Evolutionary conservation across 176 grass and related monocot genomes (phyloP), one percentile per base, ranked within the genome.

Genomic region (Cenchrus americanus): DNA sequence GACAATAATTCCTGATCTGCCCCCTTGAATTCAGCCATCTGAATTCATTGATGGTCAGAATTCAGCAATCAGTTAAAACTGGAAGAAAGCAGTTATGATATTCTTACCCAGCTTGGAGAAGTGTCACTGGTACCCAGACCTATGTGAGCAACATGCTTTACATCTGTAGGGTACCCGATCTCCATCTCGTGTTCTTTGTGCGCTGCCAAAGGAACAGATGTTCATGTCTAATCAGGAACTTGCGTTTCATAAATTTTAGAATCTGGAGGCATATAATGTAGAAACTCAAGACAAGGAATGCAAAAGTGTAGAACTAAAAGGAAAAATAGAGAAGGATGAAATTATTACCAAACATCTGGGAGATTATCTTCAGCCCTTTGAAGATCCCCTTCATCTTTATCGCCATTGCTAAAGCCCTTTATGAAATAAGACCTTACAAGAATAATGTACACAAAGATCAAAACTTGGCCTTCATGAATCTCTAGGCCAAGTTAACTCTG

Each of bases 131-230:
- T 66, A 12, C 88, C 89, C 83, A 89, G 87, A 58, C 96, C 93
- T 75, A 99, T 93, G 88, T 99, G 96, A 78, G 96, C 87, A 51
- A 99, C 89, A 74, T 94, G 96, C 83, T 89, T 93, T 69, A 99
- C 96, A 83, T 99, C 91, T 66, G 91, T 99, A 46, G 96, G 96
- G 73, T 86, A 91, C 18, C 96, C 96, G 30, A 99, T 99, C 85
- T 96, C 91, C 93, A 99, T 92, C 59, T 96, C 91, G 43, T 94
- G 93, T 21, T 96, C 93, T 87, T 98, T 98, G 14, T 94, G 84
- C 21, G 68, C 96, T 94, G 89, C 34, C 44, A 61, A 71, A 32
- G 79, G 41, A 87, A 71, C 41, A 74, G 58, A 79, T 59, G 46
- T 18, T 63, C 65, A 43, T 59, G 40, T 69, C 10, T 59, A 8